phyloP scores from a whole-genome alignment of 169 alveolate species.

The Pseudocohnilembus persalinus region DNA sequence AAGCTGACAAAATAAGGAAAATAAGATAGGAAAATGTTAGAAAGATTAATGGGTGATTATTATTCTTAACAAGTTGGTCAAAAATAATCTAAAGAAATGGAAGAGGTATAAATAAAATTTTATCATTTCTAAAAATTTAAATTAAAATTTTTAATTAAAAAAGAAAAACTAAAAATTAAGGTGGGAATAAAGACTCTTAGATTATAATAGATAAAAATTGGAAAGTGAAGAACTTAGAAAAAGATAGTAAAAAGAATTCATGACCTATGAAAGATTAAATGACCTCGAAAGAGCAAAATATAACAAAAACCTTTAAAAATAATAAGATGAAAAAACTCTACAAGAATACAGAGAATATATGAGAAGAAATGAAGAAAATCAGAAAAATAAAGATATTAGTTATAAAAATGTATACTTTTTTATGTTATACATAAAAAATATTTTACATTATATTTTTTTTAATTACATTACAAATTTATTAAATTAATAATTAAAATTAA shows the following conservation, averaged over 20 bases:
- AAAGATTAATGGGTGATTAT: conserved; percentile 13
- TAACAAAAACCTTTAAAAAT: conserved; percentile 4
- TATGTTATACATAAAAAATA: too few relatives aligned
- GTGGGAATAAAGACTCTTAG: conserved; percentile 4
- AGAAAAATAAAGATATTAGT: conserved; percentile 10
- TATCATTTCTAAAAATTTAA: not conserved
- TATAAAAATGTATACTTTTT: conserved; percentile 5
- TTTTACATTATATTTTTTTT: too few relatives aligned
- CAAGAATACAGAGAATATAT: conserved; percentile 3
- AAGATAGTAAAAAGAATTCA: not conserved
- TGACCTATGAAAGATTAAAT: not conserved
- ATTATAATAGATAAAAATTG: not conserved
- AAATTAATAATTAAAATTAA: too few relatives aligned
- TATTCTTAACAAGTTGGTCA: conserved; percentile 9
- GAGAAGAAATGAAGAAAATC: conserved; percentile 14
- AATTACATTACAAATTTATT: too few relatives aligned
- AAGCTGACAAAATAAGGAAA: not conserved
- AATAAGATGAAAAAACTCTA: not conserved
- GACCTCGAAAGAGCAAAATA: conserved; percentile 16
- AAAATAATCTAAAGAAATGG: conserved; percentile 10
- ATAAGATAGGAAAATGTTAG: conserved; percentile 3
- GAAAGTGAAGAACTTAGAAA: too few relatives aligned
- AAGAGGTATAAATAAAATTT: not conserved
- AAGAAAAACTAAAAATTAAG: not conserved
- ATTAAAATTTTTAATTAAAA: not conserved